These are phyloP conservation scores for Taiozyma sp. DNA, from an alignment of 1,139 yeast species.

Conservation along the genomic window DNA sequence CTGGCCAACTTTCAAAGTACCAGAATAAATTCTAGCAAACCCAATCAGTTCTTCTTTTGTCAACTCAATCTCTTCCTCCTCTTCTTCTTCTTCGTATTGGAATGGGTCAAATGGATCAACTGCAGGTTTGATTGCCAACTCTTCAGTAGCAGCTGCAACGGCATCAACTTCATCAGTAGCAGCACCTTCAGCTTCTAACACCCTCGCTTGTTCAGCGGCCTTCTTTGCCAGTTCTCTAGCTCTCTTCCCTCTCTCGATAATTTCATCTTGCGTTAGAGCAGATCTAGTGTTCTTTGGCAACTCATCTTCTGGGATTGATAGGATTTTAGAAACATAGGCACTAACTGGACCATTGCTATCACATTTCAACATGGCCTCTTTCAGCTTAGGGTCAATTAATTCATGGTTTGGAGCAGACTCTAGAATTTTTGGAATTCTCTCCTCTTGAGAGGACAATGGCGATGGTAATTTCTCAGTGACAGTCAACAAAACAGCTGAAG, in stretches of 20 bases:
- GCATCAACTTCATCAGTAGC: slow-evolving; percentile 12
- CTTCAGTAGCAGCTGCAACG: slow-evolving; percentile 10
- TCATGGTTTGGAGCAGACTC: slow-evolving; percentile 49
- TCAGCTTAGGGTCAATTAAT: slow-evolving; percentile 43
- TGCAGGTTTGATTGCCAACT: slow-evolving; percentile 14
- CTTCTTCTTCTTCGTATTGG: slow-evolving; percentile 33
- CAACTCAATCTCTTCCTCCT: slow-evolving; percentile 40
- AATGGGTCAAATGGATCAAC: slow-evolving; percentile 26
- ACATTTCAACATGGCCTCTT: slow-evolving; percentile 58
- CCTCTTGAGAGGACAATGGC: slow-evolving; percentile 68
- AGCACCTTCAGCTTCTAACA: slow-evolving; percentile 20
- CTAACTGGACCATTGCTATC: slow-evolving; percentile 56
- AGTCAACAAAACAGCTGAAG: slow-evolving; percentile 76
- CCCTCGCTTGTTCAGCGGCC: slow-evolving; percentile 59
- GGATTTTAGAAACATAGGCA: slow-evolving; percentile 86
- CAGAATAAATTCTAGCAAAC: slow-evolving; percentile 85
- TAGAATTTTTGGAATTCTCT: slow-evolving; percentile 63
- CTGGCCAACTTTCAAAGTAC: slow-evolving; percentile 72
- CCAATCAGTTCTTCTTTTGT: slow-evolving; percentile 69
- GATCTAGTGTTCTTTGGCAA: slow-evolving; percentile 53
- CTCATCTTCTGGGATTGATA: slow-evolving; percentile 78
- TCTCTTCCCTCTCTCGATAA: slow-evolving; percentile 57
- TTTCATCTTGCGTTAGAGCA: slow-evolving; percentile 47
- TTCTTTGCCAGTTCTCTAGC: slow-evolving; percentile 68
- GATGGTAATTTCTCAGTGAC: slow-evolving; percentile 85